A percentile compares a stretch with the other conserved stretches of the same genome.
phyloP scores from a whole-genome alignment of 2,329 filamentous ascomycete genomes.

The Pleochaeta shiraiana region DNA sequence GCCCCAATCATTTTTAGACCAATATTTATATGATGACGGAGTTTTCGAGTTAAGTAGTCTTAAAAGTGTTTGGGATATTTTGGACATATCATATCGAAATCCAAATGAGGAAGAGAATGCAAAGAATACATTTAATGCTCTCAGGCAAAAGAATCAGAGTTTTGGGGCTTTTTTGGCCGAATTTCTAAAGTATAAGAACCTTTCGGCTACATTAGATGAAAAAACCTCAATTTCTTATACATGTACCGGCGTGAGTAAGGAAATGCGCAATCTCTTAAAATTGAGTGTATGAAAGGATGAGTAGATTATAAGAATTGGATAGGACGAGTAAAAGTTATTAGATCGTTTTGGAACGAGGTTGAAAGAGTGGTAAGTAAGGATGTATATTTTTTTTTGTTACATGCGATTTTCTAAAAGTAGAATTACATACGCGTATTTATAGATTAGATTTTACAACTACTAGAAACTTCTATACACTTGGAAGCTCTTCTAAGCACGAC shows the following conservation, averaged over 20 bases:
- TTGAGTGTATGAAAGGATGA: too few relatives aligned
- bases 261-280: too few relatives aligned
- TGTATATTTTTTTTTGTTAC: too few relatives aligned
- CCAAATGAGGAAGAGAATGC: not conserved
- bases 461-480: too few relatives aligned
- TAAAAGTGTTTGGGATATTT: not conserved
- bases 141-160: not conserved
- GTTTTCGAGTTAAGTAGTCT: not conserved
- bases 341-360: too few relatives aligned
- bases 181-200: not conserved
- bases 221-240: not conserved
- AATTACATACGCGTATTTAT: too few relatives aligned
- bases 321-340: too few relatives aligned
- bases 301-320: too few relatives aligned
- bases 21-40: not conserved
- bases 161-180: not conserved
- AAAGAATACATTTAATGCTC: not conserved
- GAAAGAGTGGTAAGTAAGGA: too few relatives aligned
- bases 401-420: too few relatives aligned
- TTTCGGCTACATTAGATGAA: not conserved
- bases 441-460: too few relatives aligned
- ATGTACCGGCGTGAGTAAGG: not conserved
- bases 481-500: too few relatives aligned
- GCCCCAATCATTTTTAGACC: not conserved
- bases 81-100: not conserved